A percentile compares a stretch with the other conserved stretches of the same genome.
phyloP scores from a whole-genome alignment of 2,329 filamentous ascomycete species.

The Penicillium sp. region DNA sequence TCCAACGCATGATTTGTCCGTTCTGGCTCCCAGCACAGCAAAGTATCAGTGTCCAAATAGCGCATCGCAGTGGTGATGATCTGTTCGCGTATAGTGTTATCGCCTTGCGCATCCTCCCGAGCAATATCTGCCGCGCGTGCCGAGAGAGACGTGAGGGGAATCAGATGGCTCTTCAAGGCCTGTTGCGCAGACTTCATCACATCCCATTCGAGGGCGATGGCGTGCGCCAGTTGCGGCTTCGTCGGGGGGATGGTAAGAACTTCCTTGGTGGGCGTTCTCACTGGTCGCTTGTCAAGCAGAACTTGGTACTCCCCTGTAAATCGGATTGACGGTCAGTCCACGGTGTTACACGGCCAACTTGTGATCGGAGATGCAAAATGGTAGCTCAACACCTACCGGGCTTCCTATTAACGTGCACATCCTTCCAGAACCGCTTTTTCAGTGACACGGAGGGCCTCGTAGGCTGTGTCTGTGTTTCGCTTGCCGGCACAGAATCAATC shows the following conservation, averaged over 20 bases:
- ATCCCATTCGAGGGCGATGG: constrained; percentile 92
- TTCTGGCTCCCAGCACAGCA: constrained; percentile 81
- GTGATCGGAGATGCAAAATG: not conserved
- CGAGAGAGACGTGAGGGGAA: constrained; percentile 80
- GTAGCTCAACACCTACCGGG: constrained; percentile 48
- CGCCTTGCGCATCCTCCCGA: constrained; percentile 57
- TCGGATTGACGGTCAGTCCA: not conserved
- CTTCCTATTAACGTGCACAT: constrained; percentile 66
- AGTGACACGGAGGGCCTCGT: constrained; percentile 41
- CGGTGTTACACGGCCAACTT: constrained; percentile 3
- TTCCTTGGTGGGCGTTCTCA: constrained; percentile 71
- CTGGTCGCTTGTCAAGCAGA: constrained; percentile 70
- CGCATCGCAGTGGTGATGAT: constrained; percentile 68
- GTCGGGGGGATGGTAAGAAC: constrained; percentile 66
- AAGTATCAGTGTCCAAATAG: constrained; percentile 86
- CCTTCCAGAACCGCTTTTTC: constrained; percentile 81
- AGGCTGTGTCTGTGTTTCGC: constrained; percentile 26
- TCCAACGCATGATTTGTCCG: constrained; percentile 48
- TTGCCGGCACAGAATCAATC: constrained; percentile 21
- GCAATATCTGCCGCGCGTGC: constrained; percentile 79
- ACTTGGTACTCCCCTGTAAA: constrained; percentile 55
- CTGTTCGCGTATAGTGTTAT: constrained; percentile 53
- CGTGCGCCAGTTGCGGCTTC: constrained; percentile 77
- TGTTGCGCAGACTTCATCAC: constrained; percentile 74
- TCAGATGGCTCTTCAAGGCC: constrained; percentile 77